These are phyloP conservation scores for Cordyceps javanica DNA, from an alignment of 2,329 filamentous ascomycete genomes.

Conservation along the genomic window DNA sequence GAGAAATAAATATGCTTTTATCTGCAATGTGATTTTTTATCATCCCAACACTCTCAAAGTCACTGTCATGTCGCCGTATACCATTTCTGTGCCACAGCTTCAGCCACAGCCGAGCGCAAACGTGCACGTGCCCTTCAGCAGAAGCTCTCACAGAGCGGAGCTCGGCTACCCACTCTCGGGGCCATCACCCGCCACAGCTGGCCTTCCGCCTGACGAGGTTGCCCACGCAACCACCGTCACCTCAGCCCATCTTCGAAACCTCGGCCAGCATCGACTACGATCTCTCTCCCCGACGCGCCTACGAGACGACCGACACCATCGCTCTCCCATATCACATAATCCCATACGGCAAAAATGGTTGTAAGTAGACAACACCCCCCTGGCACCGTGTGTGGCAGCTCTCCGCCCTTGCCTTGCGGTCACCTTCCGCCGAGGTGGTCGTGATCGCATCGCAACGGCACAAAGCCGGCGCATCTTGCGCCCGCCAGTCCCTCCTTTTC, in stretches of 20 bases:
- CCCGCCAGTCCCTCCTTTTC: too few relatives aligned
- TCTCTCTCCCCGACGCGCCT: neutral
- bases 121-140: neutral
- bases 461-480: neutral
- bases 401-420: neutral
- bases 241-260: neutral
- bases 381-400: neutral
- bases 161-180: slow-evolving; percentile 1
- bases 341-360: neutral
- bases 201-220: slow-evolving; percentile 8
- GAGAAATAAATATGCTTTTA: too few relatives aligned
- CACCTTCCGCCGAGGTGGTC: neutral
- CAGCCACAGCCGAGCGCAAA: neutral
- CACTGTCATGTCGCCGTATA: too few relatives aligned
- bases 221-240: slow-evolving; percentile 14
- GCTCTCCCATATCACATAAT: neutral
- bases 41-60: too few relatives aligned
- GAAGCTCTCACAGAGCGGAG: neutral
- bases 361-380: neutral
- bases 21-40: too few relatives aligned
- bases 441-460: neutral
- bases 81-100: neutral
- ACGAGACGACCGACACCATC: neutral
- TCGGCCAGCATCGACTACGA: neutral
- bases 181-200: neutral